Evolutionary conservation across 2,329 filamentous ascomycete species (phyloP).

Genomic region (Thelonectria olida): DNA sequence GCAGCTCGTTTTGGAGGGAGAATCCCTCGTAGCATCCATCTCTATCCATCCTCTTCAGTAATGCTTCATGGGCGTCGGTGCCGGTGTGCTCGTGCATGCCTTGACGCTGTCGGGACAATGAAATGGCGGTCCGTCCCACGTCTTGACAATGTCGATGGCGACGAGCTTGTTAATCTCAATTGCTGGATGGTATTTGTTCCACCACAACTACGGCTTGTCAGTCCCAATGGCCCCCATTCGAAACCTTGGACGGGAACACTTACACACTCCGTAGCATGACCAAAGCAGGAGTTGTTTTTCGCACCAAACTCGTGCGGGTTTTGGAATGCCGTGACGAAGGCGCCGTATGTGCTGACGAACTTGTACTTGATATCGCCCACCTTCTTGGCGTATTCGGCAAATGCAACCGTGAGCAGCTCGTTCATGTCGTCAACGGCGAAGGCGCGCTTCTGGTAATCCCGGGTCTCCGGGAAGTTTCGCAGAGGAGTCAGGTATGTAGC

Average conservation of each 20-base stretch:
- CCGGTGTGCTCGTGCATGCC: neutral
- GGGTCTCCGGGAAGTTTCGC: neutral
- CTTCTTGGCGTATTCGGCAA: neutral
- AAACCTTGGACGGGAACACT: neutral
- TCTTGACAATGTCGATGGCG: neutral
- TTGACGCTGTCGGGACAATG: neutral
- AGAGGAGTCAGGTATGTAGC: neutral
- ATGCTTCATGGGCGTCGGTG: neutral
- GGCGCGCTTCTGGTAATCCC: neutral
- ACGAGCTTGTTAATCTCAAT: neutral
- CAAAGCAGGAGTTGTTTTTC: neutral
- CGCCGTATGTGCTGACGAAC: neutral
- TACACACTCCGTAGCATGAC: neutral
- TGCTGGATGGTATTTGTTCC: neutral
- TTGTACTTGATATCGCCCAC: neutral
- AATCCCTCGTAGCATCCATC: too few species aligned
- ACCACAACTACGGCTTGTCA: neutral
- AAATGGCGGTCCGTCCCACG: neutral
- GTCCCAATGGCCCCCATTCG: neutral
- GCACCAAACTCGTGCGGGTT: neutral
- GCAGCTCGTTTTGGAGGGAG: too few species aligned
- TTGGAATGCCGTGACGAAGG: neutral
- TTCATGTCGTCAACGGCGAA: neutral
- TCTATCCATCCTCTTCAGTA: neutral
- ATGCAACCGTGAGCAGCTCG: neutral